phyloP scores from a whole-genome alignment of 202 grass and related monocot genomes.

The Bolboschoenoplectus hybrid region DNA sequence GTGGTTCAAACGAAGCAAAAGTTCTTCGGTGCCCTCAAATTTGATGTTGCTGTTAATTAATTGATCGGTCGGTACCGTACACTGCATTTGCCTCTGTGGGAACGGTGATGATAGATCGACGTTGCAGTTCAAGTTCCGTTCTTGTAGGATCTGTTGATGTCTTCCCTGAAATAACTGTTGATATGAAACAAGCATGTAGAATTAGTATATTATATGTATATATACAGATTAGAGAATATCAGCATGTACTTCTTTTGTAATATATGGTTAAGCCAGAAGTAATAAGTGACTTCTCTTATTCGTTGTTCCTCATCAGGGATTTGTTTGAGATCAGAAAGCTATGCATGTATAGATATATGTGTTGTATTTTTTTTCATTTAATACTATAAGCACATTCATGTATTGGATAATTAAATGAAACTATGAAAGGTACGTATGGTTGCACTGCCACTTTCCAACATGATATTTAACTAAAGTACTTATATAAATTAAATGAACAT shows the following conservation, averaged over 20 bases:
- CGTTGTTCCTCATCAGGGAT: background rate
- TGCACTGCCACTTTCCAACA: background rate
- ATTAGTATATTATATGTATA: background rate
- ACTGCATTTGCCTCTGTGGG: background rate
- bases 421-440: background rate
- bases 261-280: background rate
- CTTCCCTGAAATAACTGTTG: background rate
- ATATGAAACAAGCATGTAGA: background rate
- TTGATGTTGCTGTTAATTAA: background rate
- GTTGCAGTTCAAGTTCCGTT: slow-evolving; percentile 27
- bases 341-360: background rate
- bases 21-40: background rate
- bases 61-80: background rate
- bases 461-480: background rate
- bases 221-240: background rate
- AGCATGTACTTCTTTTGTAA: background rate
- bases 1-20: background rate
- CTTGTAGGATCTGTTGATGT: slow-evolving; percentile 22
- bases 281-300: background rate
- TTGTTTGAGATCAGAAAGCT: background rate
- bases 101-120: background rate
- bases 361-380: background rate
- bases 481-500: slow-evolving; percentile 11
- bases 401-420: background rate
- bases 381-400: background rate